Percentiles rank a stretch among this genome's conserved stretches.
These are phyloP conservation scores for Salix purpurea DNA, from an alignment of 345 rosid genomes.

Conservation along the genomic window DNA sequence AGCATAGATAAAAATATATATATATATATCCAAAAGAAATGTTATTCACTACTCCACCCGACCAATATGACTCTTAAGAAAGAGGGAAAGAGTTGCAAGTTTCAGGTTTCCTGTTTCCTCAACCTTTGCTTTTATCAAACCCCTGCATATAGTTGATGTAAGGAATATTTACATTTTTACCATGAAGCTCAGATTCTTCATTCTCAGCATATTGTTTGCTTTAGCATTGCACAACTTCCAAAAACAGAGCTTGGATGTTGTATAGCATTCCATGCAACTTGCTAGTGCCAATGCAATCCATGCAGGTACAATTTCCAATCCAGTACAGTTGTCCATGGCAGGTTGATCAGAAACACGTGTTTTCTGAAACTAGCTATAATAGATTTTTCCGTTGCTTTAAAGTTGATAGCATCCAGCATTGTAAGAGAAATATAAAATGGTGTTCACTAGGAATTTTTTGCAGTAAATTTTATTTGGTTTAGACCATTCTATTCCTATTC, in stretches of 20 bases:
- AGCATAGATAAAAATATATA: too few species aligned
- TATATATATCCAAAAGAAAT: too few species aligned
- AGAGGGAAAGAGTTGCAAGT: not conserved
- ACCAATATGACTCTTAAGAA: too few species aligned
- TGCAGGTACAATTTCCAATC: not conserved
- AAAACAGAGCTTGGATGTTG: not conserved
- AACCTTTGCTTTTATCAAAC: not conserved
- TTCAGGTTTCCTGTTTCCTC: not conserved
- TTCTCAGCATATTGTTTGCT: not conserved
- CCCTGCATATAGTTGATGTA: not conserved
- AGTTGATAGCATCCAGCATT: not conserved
- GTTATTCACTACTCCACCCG: too few species aligned
- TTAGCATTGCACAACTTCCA: not conserved
- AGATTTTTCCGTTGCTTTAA: not conserved
- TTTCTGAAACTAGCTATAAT: not conserved
- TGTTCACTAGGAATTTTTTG: not conserved
- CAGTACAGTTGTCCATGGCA: not conserved
- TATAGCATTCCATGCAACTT: not conserved
- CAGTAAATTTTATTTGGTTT: not conserved
- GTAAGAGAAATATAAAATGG: not conserved
- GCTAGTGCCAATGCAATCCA: not conserved
- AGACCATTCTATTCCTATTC: not conserved
- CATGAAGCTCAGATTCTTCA: not conserved
- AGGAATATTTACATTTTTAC: not conserved
- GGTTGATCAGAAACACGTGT: not conserved